phyloP scores from a whole-genome alignment of 495 filamentous ascomycete species.

The Xylaria castorea region DNA sequence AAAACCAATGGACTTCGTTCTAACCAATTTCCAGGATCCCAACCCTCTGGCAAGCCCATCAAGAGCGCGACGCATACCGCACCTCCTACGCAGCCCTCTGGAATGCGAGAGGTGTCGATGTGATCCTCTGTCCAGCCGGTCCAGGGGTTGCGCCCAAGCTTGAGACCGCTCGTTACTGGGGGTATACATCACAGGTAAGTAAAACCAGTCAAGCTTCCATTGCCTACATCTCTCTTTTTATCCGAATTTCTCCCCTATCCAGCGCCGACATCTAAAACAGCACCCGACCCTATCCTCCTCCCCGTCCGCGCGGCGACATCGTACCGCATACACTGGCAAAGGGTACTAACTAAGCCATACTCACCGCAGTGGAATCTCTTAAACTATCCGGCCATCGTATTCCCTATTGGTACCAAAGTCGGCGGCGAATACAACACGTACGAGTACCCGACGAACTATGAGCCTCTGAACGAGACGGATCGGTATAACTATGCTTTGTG shows the following conservation, averaged over 20 bases:
- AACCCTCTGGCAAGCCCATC: constrained; percentile 41
- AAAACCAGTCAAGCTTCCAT: not conserved
- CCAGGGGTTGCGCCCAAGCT: constrained; percentile 66
- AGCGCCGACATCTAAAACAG: too few relatives aligned
- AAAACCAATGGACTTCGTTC: not conserved
- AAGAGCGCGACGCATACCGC: constrained; percentile 63
- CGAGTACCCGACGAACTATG: constrained; percentile 55
- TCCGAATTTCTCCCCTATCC: too few relatives aligned
- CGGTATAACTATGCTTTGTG: constrained; percentile 43
- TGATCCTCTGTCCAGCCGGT: constrained; percentile 70
- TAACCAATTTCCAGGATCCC: constrained; percentile 31
- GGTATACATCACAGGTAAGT: constrained; percentile 61
- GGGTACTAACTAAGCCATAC: not conserved
- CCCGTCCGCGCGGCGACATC: too few relatives aligned
- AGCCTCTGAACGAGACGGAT: constrained; percentile 45
- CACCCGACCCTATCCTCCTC: too few relatives aligned
- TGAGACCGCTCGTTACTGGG: constrained; percentile 69
- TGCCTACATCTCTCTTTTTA: too few relatives aligned
- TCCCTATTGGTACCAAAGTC: constrained; percentile 56
- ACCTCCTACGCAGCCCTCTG: constrained; percentile 65
- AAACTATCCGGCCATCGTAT: constrained; percentile 67
- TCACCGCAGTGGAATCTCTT: constrained; percentile 71
- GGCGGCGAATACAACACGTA: constrained; percentile 40
- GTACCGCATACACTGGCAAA: too few relatives aligned
- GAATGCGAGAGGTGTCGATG: constrained; percentile 65